Base-by-base conservation (phyloP, 352 stramenopile species). In the Bremia lactucae region DNA sequence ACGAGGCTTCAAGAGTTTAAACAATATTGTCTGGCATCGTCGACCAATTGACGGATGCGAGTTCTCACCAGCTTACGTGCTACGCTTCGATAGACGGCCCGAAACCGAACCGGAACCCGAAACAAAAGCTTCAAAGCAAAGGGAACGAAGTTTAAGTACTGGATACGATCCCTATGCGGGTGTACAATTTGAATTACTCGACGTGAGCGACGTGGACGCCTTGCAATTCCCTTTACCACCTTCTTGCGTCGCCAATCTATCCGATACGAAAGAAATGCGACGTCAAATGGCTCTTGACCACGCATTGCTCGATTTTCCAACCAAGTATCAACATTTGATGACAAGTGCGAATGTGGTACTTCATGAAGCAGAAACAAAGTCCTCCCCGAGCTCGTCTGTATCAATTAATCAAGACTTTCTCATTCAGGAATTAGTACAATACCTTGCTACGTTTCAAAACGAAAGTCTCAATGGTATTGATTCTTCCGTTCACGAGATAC, bases 401-500 rank as follows among this genome's bases (percentile, higher is more conserved):
- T 47, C 45, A 1, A 44, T 79, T 16, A 52, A 65, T 16, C 49
- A 59, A 37, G 50, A 72, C 29, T 67, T 57, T 26, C 14, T 87
- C 25, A 15, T 85, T 1, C 58, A 78, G 20, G 57, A 87, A 42
- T 81, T 72, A 5, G 48, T 85, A 11, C 55, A 83, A 9, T 56
- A 62, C 14, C 46, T 90, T 8, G 62, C 55, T 13, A 68, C 50
- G 31, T 59, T 83, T 21, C 26, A 59, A 0, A 49, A 70, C 18
- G 47, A 37, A 10, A 41, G 57, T 26, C 67, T 77, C 6, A n/a
- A n/a, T n/a, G n/a, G n/a, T n/a, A n/a, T n/a, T n/a, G n/a, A n/a
- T n/a, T n/a, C n/a, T 5, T 60, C 77, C 14, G 90, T 94, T 44
- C 36, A 63, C 2, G 64, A 56, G 2, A 75, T 91, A 37, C 57